A percentile compares a stretch with the other conserved stretches of the same genome.
Evolutionary conservation across 257 asterid species (phyloP).

Genomic region (Hygrophila difformis): DNA sequence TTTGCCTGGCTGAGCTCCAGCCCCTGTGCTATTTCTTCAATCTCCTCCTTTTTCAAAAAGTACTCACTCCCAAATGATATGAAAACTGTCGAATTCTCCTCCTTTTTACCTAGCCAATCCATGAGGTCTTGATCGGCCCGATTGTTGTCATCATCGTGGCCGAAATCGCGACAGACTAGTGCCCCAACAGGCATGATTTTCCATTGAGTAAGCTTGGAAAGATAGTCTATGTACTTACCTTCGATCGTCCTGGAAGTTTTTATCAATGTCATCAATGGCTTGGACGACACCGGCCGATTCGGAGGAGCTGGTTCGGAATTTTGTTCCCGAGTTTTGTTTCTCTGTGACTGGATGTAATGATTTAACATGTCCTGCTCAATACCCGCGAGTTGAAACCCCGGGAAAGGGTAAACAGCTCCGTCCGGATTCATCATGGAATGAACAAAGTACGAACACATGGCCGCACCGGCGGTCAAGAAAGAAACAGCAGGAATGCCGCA

Average conservation of each 20-base stretch:
- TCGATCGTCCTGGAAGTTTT: conserved; percentile 35
- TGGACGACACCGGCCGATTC: neutral
- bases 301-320: conserved; percentile 21
- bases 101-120: conserved; percentile 35
- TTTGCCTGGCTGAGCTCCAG: conserved; percentile 41
- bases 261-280: conserved; percentile 15
- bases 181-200: conserved; percentile 29
- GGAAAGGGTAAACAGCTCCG: conserved; percentile 21
- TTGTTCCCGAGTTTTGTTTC: neutral
- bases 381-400: neutral
- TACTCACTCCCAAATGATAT: conserved; percentile 56
- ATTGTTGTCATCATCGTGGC: neutral
- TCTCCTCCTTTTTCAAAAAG: conserved; percentile 33
- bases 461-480: conserved; percentile 28
- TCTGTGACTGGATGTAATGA: neutral
- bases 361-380: neutral
- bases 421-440: conserved; percentile 4
- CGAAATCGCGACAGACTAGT: neutral
- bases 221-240: conserved; percentile 36
- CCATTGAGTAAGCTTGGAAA: neutral
- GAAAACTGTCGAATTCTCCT: conserved; percentile 26
- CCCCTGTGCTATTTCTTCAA: conserved; percentile 51
- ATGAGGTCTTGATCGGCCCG: conserved; percentile 15
- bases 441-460: conserved; percentile 16
- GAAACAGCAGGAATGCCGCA: conserved; percentile 19